Evolutionary conservation across 2,329 filamentous ascomycete species (phyloP), one percentile per base, ranked within the genome.

Genomic region (Cercospora sp.): DNA sequence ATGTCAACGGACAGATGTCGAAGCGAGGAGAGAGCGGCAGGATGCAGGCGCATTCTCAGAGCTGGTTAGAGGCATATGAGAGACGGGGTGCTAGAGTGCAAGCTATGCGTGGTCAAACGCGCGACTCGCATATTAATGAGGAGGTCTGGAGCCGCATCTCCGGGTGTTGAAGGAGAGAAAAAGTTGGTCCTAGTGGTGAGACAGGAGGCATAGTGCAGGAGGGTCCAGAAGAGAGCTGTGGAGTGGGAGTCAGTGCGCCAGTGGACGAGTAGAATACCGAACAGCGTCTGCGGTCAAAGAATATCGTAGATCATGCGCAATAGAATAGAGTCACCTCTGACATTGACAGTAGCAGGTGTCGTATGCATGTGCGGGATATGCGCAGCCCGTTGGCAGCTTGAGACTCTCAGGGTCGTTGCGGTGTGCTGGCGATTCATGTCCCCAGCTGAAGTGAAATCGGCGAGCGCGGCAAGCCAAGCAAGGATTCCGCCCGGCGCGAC

Each of bases 31-130:
- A 30, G 53, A 1, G 60, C 63, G 10, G 28, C 63, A 55, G 61
- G 57, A 70, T 82, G 63, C 32, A 64, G 24, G 80, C 79, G 0
- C 81, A 83, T 73, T 77, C 77, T 4, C 66, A 74, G 24, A 68
- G 66, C 61, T 82, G 80, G 79, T 73, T 78, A 37, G 67, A 71
- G 45, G 78, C 78, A 21, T 81, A 78, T 71, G 72, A 63, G 37
- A 76, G 79, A 58, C 74, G 77, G 37, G 45, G 21, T 77, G 45
- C 68, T 74, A 66, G 76, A 78, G 72, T 79, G 21, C 75, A 79
- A 68, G 75, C 73, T 4, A 43, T 82, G 53, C 70, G 69, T 40
- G 65, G 66, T 10, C 63, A 65, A 51, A 55, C 51, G 24, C 63
- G 69, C 32, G 70, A 70, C 37, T 26, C 63, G 5, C 13, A n/a